Percentiles rank a stretch among this genome's conserved stretches.
These are phyloP conservation scores for Lunularia cruciata DNA, from an alignment of 225 moss, liverwort and hornwort species.

Conservation along the genomic window DNA sequence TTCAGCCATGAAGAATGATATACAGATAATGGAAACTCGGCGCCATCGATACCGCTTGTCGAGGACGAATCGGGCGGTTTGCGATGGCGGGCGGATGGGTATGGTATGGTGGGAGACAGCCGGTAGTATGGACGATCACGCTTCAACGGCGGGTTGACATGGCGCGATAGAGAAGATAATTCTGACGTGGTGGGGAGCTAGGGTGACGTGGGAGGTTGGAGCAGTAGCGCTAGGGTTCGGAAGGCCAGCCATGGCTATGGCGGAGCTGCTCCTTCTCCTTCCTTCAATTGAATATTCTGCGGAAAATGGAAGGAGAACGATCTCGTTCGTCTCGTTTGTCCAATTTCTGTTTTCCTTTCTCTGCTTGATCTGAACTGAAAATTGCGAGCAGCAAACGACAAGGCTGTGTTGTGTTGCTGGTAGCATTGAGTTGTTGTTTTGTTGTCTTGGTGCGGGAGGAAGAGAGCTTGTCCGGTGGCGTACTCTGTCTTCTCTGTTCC, in stretches of 20 bases:
- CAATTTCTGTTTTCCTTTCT: not conserved
- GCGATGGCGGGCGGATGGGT: not conserved
- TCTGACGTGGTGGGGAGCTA: slow-evolving; percentile 12
- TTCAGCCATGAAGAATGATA: too few relatives aligned
- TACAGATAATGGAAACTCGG: too few relatives aligned
- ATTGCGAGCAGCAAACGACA: slow-evolving; percentile 25
- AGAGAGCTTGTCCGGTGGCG: slow-evolving; percentile 10
- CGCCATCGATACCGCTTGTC: too few relatives aligned
- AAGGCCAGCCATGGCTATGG: slow-evolving; percentile 20
- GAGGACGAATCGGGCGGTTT: too few relatives aligned
- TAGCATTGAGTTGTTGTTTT: slow-evolving; percentile 16
- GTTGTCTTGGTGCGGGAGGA: slow-evolving; percentile 12
- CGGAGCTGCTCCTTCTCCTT: too few relatives aligned
- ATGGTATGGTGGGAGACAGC: slow-evolving; percentile 1
- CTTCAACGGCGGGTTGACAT: slow-evolving; percentile 3
- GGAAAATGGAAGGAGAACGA: not conserved
- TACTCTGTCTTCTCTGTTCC: slow-evolving; percentile 17
- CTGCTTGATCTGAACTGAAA: slow-evolving; percentile 1
- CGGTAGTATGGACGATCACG: not conserved
- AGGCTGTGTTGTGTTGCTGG: slow-evolving; percentile 14
- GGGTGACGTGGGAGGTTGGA: slow-evolving; percentile 9
- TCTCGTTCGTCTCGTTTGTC: not conserved
- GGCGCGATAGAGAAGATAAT: not conserved
- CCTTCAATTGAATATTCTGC: not conserved
- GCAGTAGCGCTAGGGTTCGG: slow-evolving; percentile 14